Evolutionary conservation across 352 stramenopile genomes (phyloP).

Genomic region (Phytophthora citrophthora): DNA sequence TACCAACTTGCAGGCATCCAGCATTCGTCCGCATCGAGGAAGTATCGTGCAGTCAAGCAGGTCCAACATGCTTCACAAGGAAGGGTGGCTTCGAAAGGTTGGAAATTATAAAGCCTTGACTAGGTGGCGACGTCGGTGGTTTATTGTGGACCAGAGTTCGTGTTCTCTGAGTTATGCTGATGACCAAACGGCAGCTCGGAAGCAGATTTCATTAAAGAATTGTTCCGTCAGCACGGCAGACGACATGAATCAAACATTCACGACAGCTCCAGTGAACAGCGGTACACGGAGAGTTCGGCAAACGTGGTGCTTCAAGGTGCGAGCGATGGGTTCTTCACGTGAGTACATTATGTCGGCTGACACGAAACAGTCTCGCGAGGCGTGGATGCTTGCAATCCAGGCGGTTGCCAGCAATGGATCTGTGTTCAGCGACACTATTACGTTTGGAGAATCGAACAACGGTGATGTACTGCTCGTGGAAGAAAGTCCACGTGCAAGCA

Average conservation of each 20-base stretch:
- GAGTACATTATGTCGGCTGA: constrained; percentile 84
- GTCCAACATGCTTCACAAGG: constrained; percentile 61
- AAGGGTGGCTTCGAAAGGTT: constrained; percentile 81
- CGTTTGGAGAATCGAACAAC: constrained; percentile 24
- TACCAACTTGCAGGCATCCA: constrained; percentile 15
- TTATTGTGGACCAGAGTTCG: constrained; percentile 70
- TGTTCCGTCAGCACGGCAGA: constrained; percentile 70
- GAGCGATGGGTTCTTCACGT: constrained; percentile 68
- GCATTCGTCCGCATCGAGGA: constrained; percentile 21
- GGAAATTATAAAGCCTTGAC: constrained; percentile 66
- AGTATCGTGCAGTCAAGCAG: constrained; percentile 29
- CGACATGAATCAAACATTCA: constrained; percentile 88
- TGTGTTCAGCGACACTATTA: constrained; percentile 31
- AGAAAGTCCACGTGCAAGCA: constrained; percentile 40
- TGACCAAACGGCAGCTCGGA: constrained; percentile 54
- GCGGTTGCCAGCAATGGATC: constrained; percentile 40
- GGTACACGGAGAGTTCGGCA: constrained; percentile 78
- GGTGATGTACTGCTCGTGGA: constrained; percentile 23
- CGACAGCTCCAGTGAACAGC: constrained; percentile 82
- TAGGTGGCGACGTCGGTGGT: constrained; percentile 74
- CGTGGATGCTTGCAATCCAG: constrained; percentile 86
- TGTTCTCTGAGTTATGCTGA: constrained; percentile 80
- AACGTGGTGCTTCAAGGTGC: constrained; percentile 88
- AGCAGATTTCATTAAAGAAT: constrained; percentile 68
- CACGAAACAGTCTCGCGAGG: constrained; percentile 84